Evolutionary conservation across 2,329 filamentous ascomycete genomes (phyloP).

Genomic region (Fusarium irregulare): DNA sequence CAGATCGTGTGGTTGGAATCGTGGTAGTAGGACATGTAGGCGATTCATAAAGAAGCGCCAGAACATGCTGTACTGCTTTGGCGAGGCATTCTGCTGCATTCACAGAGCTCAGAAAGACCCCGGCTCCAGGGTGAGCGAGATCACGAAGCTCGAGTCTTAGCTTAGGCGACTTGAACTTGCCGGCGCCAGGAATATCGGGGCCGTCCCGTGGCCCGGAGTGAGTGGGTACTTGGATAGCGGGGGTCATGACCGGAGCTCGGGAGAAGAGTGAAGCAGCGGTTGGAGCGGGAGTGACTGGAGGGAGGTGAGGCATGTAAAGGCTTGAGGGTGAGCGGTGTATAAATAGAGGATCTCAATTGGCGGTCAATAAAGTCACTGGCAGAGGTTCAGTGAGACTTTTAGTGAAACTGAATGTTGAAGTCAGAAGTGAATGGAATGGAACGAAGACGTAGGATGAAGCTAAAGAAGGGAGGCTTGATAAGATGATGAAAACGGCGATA

Average conservation of each 20-base stretch:
- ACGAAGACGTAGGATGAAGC: conserved; percentile 19
- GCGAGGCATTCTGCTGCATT: conserved; percentile 72
- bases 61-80: conserved; percentile 73
- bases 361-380: neutral
- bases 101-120: conserved; percentile 74
- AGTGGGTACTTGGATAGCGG: conserved; percentile 41
- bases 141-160: conserved; percentile 71
- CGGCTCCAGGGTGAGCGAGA: conserved; percentile 68
- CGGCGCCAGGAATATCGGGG: conserved; percentile 30
- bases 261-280: conserved; percentile 41
- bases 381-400: neutral
- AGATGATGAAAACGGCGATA: conserved; percentile 8
- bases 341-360: neutral
- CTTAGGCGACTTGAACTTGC: conserved; percentile 60
- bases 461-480: conserved; percentile 17
- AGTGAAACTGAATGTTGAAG: conserved; percentile 3
- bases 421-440: conserved; percentile 28
- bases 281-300: conserved; percentile 39
- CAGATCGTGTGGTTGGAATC: conserved; percentile 77
- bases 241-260: conserved; percentile 44
- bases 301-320: conserved; percentile 43
- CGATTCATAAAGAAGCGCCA: conserved; percentile 76
- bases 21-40: conserved; percentile 55
- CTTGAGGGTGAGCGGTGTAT: neutral
- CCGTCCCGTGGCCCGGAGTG: conserved; percentile 27